A percentile compares a stretch with the other conserved stretches of the same genome.
Evolutionary conservation across 1,139 yeast species (phyloP).

Genomic region (Debaryomyces robertsiae): DNA sequence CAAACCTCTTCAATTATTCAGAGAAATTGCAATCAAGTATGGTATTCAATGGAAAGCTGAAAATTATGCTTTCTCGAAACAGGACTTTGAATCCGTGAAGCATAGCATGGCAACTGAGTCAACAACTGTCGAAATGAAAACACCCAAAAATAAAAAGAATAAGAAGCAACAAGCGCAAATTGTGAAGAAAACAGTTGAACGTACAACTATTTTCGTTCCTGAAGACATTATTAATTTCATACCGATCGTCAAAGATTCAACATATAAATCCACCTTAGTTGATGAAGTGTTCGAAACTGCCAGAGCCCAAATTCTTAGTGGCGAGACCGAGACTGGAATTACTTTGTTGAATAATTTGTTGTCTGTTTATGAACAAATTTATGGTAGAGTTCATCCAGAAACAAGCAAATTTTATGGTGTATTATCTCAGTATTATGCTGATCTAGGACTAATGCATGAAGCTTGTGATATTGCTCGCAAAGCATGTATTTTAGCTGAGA

Average conservation of each 20-base stretch:
- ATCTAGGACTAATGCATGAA: constrained; percentile 55
- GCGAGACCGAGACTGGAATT: constrained; percentile 52
- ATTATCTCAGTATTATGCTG: constrained; percentile 69
- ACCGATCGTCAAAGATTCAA: constrained; percentile 74
- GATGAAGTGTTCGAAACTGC: constrained; percentile 82
- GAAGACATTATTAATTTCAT: constrained; percentile 69
- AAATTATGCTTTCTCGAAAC: constrained; percentile 52
- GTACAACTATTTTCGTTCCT: constrained; percentile 50
- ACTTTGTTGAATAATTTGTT: constrained; percentile 69
- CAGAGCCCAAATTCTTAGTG: constrained; percentile 47
- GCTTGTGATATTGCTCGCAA: constrained; percentile 74
- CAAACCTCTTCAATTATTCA: constrained; percentile 53
- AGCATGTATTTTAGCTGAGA: constrained; percentile 73
- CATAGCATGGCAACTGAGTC: constrained; percentile 21
- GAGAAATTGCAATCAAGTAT: constrained; percentile 73
- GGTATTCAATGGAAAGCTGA: constrained; percentile 86
- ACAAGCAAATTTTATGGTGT: constrained; percentile 71
- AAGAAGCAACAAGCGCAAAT: constrained; percentile 35
- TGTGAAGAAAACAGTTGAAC: constrained; percentile 25
- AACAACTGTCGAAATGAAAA: constrained; percentile 18
- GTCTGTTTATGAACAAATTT: constrained; percentile 76
- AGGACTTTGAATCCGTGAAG: constrained; percentile 41
- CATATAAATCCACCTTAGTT: constrained; percentile 65
- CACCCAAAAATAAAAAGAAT: constrained; percentile 21
- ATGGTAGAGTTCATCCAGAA: constrained; percentile 78